Base-by-base conservation (phyloP, 2,329 filamentous ascomycete genomes). In the Conoideocrella luteorostrata region DNA sequence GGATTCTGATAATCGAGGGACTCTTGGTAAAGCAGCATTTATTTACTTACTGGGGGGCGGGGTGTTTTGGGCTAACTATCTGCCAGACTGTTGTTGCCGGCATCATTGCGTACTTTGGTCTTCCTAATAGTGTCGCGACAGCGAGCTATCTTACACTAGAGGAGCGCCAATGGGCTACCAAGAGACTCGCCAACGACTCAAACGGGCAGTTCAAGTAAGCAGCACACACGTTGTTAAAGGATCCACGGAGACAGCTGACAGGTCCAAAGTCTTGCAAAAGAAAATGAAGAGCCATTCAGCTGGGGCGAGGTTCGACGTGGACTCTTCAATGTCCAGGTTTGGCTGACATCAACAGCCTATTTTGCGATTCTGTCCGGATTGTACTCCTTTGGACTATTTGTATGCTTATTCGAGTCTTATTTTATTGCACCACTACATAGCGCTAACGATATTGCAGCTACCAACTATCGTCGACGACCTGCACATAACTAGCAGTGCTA, bases 261-360 rank as follows among this genome's bases (percentile, higher is more conserved):
- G n/a, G n/a, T n/a, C n/a, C n/a, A n/a, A n/a, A 52, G 51, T 39
- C 45, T 46, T 22, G 57, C 59, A 3, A 42, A 49, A 1, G 62
- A 62, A 43, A 48, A 51, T 1, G 60, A 62, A 12, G 78, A 82
- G 49, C 62, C 54, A 2, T 80, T 84, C 53, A 57, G 61, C 17
- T 83, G 80, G 80, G 71, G 72, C 3, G 80, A 84, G 60, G 78
- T 85, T 15, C 59, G 59, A 6, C 71, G 80, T n/a, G 81, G 80
- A 11, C 51, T 84, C 12, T 65, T 81, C 47, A 79, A 75, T 46
- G 48, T 75, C 18, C 78, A 81, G 48, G 71, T 80, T 30, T 84
- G 80, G 80, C 68, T 84, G 20, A 78, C 74, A 2, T 79, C 79
- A 1, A 66, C 66, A 0, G 76, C 80, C 0, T 83, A 83, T 56